Conservation (phyloP, 139 green algal species). For the Coelastrella sp. region DNA sequence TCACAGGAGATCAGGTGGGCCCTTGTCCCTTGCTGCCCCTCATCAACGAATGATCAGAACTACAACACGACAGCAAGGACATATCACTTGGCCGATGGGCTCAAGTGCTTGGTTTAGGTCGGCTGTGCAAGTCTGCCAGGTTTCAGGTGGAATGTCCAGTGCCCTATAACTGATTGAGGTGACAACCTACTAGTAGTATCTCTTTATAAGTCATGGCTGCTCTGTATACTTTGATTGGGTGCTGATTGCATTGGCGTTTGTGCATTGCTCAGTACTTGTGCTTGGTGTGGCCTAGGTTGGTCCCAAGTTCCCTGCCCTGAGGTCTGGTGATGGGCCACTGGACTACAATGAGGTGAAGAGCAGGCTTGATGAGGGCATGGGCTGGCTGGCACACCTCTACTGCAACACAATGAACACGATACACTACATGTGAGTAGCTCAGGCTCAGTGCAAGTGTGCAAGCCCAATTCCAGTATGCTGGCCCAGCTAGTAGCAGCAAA, state of each 20-base stretch:
- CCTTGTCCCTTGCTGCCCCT: neutral
- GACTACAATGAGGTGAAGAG: conserved; percentile 71
- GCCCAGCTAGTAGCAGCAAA: too few species aligned
- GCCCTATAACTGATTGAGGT: too few species aligned
- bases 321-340: conserved; percentile 57
- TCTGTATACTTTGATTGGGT: too few species aligned
- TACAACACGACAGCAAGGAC: too few species aligned
- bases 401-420: conserved; percentile 84
- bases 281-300: neutral
- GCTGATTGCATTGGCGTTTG: neutral
- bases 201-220: too few species aligned
- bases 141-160: too few species aligned
- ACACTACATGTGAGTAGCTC: conserved; percentile 66
- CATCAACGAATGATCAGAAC: too few species aligned
- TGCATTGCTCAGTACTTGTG: neutral
- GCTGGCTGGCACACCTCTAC: conserved; percentile 79
- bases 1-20: conserved; percentile 72
- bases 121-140: too few species aligned
- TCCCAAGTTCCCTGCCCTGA: conserved; percentile 45
- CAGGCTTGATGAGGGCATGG: conserved; percentile 74
- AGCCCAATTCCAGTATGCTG: neutral
- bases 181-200: too few species aligned
- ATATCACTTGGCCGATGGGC: too few species aligned
- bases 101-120: too few species aligned
- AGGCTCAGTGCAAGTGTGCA: neutral